Evolutionary conservation across 2,329 filamentous ascomycete species (phyloP).

Genomic region (Phaeoacremonium minimum): DNA sequence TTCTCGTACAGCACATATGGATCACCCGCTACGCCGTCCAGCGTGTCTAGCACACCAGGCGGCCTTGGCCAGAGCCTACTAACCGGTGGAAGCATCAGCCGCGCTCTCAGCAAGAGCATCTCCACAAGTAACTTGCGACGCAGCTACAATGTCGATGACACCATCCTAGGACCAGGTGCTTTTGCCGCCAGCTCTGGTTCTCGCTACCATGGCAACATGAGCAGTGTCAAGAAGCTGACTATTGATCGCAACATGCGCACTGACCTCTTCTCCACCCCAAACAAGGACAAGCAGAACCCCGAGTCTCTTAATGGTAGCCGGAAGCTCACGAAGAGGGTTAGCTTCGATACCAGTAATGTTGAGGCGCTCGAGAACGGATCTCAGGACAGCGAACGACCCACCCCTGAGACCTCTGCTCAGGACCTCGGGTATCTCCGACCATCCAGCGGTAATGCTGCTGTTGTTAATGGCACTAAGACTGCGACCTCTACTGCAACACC

Average conservation of each 20-base stretch:
- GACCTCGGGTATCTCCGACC: constrained; percentile 59
- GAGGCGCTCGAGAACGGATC: constrained; percentile 36
- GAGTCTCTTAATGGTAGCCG: constrained; percentile 38
- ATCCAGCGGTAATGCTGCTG: constrained; percentile 32
- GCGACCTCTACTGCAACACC: constrained; percentile 13
- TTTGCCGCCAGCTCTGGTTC: constrained; percentile 67
- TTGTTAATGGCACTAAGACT: constrained; percentile 37
- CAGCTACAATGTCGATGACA: constrained; percentile 77
- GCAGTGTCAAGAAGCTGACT: constrained; percentile 82
- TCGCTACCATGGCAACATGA: constrained; percentile 61
- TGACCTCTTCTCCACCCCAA: constrained; percentile 61
- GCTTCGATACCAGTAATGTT: constrained; percentile 71
- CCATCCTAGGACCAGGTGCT: constrained; percentile 78
- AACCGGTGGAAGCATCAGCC: constrained; percentile 59
- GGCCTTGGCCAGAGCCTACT: constrained; percentile 63
- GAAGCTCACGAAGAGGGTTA: constrained; percentile 79
- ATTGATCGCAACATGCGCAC: constrained; percentile 85
- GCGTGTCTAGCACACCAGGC: constrained; percentile 65
- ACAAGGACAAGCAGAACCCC: constrained; percentile 40
- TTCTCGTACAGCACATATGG: constrained; percentile 93
- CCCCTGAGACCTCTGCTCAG: constrained; percentile 40
- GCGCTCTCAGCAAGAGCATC: constrained; percentile 78
- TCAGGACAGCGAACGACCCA: constrained; percentile 30
- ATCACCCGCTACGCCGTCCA: constrained; percentile 68
- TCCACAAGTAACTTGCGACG: constrained; percentile 83